These are phyloP conservation scores for Tylopilus subfusipes DNA, from an alignment of 768 basidiomycete species.

Conservation along the genomic window DNA sequence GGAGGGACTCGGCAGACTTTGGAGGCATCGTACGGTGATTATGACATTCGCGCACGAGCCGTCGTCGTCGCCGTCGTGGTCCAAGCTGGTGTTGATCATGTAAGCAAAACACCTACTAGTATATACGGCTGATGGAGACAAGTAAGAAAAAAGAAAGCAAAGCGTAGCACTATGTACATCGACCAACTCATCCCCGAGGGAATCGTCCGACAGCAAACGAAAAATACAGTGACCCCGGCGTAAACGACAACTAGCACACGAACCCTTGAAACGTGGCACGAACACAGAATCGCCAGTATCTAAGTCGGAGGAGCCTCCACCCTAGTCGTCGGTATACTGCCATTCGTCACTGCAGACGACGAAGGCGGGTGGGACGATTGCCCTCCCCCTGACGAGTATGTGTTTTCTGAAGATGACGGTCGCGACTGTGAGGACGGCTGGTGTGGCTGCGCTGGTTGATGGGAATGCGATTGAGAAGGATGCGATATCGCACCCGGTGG, in stretches of 20 bases:
- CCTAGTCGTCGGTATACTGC: constrained; percentile 38
- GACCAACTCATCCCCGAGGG: constrained; percentile 18
- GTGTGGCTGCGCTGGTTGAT: constrained; percentile 29
- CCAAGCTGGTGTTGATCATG: constrained; percentile 21
- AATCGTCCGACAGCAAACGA: constrained; percentile 25
- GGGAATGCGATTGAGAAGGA: constrained; percentile 32
- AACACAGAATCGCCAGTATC: constrained; percentile 8
- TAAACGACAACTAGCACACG: constrained; percentile 18
- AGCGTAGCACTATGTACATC: constrained; percentile 30
- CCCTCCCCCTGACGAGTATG: constrained; percentile 43
- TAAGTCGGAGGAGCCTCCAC: constrained; percentile 41
- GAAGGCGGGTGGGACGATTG: constrained; percentile 29
- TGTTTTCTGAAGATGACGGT: constrained; percentile 61
- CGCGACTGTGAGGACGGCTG: constrained; percentile 45
- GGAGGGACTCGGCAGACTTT: constrained; percentile 44
- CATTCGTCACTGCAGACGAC: constrained; percentile 38
- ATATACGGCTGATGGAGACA: constrained; percentile 5
- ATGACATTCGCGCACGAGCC: not conserved
- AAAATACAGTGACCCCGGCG: constrained; percentile 24
- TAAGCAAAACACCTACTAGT: constrained; percentile 18
- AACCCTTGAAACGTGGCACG: constrained; percentile 9
- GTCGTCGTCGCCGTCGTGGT: constrained; percentile 3
- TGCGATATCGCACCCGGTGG: constrained; percentile 45
- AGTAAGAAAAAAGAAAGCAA: constrained; percentile 8
- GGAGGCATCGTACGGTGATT: constrained; percentile 21